Evolutionary conservation across 257 asterid genomes (phyloP).

Genomic region (Prunella vulgaris): DNA sequence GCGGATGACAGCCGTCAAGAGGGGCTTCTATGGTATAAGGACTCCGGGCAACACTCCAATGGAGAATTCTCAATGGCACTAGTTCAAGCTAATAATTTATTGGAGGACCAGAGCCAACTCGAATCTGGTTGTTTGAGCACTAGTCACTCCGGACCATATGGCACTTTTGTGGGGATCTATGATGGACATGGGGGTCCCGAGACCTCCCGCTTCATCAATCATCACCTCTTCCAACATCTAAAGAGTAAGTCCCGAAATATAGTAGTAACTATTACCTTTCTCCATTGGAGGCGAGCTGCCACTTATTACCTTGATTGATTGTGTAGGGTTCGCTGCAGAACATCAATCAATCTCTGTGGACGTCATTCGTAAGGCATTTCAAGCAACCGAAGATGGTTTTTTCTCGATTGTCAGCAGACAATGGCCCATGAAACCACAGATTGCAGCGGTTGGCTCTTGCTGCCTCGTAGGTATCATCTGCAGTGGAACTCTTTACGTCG

Average conservation of each 20-base stretch:
- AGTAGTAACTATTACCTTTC: too few species aligned
- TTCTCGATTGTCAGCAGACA: conserved; percentile 53
- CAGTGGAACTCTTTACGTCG: conserved; percentile 61
- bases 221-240: conserved; percentile 67
- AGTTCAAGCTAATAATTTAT: conserved; percentile 77
- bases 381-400: conserved; percentile 71
- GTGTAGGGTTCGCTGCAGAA: conserved; percentile 57
- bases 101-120: conserved; percentile 88
- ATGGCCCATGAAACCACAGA: conserved; percentile 59
- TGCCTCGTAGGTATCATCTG: conserved; percentile 79
- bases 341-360: conserved; percentile 56
- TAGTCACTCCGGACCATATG: conserved; percentile 58
- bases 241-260: conserved; percentile 44
- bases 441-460: conserved; percentile 86
- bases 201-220: conserved; percentile 68
- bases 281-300: too few species aligned
- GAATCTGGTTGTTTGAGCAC: conserved; percentile 67
- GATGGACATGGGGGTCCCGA: conserved; percentile 96
- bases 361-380: conserved; percentile 57
- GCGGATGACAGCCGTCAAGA: conserved; percentile 53
- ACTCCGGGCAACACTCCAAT: conserved; percentile 60
- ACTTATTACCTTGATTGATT: neutral
- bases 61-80: conserved; percentile 94
- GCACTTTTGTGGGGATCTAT: conserved; percentile 82
- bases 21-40: conserved; percentile 75